phyloP scores from a whole-genome alignment of 2,329 filamentous ascomycete species.

The Mollisiaceae sp. region DNA sequence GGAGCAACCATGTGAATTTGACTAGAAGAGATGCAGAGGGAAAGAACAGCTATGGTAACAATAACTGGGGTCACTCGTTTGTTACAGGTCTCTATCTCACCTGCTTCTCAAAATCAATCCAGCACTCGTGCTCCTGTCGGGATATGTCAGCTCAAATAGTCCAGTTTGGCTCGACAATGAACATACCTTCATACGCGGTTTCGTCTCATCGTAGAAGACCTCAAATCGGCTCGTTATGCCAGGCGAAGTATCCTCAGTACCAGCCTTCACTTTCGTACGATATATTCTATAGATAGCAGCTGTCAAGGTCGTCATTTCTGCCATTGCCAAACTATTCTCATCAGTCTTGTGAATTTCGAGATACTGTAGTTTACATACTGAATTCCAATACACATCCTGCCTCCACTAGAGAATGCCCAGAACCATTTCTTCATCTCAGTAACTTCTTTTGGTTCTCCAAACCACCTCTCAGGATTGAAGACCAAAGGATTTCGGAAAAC shows the following conservation, averaged over 20 bases:
- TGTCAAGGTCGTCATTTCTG: constrained; percentile 54
- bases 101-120: constrained; percentile 25
- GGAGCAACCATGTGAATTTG: no score
- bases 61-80: no score
- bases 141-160: not conserved
- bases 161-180: not conserved
- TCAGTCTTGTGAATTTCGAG: not conserved
- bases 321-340: constrained; percentile 50
- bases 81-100: not conserved
- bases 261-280: constrained; percentile 42
- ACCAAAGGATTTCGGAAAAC: constrained; percentile 53
- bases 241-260: constrained; percentile 44
- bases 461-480: constrained; percentile 58
- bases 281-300: constrained; percentile 52
- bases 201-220: constrained; percentile 46
- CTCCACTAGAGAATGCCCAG: constrained; percentile 70
- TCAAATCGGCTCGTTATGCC: constrained; percentile 50
- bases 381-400: constrained; percentile 67
- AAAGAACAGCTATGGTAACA: no score
- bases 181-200: constrained; percentile 27
- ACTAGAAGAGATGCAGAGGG: no score
- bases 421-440: constrained; percentile 54
- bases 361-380: constrained; percentile 29
- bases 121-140: constrained; percentile 29
- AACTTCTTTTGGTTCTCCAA: constrained; percentile 45